Base-by-base conservation (phyloP, 495 filamentous ascomycete species). In the Penicillium argentinense region DNA sequence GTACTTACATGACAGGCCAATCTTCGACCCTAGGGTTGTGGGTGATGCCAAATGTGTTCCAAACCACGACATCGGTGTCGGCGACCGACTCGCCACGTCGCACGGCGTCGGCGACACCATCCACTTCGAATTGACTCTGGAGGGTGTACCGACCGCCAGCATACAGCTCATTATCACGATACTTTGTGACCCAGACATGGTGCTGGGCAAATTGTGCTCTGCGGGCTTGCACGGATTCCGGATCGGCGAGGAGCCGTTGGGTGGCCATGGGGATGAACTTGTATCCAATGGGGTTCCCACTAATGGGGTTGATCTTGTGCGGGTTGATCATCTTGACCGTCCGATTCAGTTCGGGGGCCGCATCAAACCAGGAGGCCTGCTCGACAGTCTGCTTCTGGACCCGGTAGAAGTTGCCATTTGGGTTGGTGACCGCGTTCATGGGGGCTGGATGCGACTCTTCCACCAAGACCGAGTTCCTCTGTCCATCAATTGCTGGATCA, bases 101-200 rank as follows among this genome's bases (percentile, higher is more conserved):
- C 30, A 73, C 67, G 1, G 83, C 82, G 32, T 75, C 69, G 0
- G 81, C 74, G 3, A 78, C 74, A 3, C 87, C 88, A 11, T 82
- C 85, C 9, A 84, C 69, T 34, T 75, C 72, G 12, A 51, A 34
- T 42, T 69, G 66, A 19, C 83, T 87, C 69, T 96, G 91, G 51
- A 95, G 88, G 1, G 92, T 96, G 63, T 92, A 96, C 49, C 82
- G 78, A 1, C 91, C 91, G 14, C 85, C 91, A 0, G 92, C 84
- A 57, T 84, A 96, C 4, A 95, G 70, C 67, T 97, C 92, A 5
- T 74, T 81, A 29, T 95, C 91, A 5, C 68, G 73, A 66, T 95
- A 83, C 24, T 80, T 79, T 0, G 89, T 92, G 3, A 95, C 84
- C 74, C 91, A 97, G 33, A 97, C 74, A 52, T 89, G 86, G 51